These are phyloP conservation scores for Blastobotrys elegans DNA, from an alignment of 1,139 yeast species.

Conservation along the genomic window DNA sequence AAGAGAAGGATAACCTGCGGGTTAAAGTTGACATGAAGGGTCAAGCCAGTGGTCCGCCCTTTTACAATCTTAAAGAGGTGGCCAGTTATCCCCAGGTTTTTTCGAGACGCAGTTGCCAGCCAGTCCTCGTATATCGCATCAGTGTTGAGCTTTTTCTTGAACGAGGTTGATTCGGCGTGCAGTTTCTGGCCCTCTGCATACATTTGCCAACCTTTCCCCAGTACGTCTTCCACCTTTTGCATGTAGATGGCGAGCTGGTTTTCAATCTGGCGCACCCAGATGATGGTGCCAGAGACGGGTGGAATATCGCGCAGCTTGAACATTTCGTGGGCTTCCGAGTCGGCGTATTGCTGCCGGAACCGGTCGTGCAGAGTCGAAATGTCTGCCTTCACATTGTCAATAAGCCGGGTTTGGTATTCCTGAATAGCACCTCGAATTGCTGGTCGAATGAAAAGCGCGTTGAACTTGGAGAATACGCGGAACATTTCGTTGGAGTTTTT, in stretches of 20 bases:
- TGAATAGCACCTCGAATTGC: conserved; percentile 50
- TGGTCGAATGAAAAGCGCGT: conserved; percentile 46
- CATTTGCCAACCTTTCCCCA: conserved; percentile 72
- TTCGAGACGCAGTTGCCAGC: conserved; percentile 33
- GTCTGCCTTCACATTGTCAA: conserved; percentile 46
- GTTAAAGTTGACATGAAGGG: conserved; percentile 52
- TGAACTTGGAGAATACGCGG: conserved; percentile 45
- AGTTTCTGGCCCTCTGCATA: conserved; percentile 71
- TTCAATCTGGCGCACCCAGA: conserved; percentile 50
- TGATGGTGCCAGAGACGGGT: conserved; percentile 41
- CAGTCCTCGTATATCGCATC: conserved; percentile 45
- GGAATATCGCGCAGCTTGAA: conserved; percentile 44
- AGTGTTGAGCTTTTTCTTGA: conserved; percentile 46
- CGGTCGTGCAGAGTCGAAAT: conserved; percentile 40
- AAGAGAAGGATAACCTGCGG: conserved; percentile 39
- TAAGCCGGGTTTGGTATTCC: conserved; percentile 49
- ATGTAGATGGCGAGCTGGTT: conserved; percentile 40
- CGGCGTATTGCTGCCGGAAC: conserved; percentile 34
- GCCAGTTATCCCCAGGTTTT: conserved; percentile 33
- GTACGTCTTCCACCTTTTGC: conserved; percentile 44
- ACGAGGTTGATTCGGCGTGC: conserved; percentile 43
- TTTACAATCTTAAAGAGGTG: conserved; percentile 38
- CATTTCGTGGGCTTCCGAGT: conserved; percentile 35
- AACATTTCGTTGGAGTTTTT: conserved; percentile 47
- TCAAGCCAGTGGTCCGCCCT: conserved; percentile 27